A percentile compares a stretch with the other conserved stretches of the same genome.
Evolutionary conservation across 78 protist genomes (phyloP).

Genomic region (Polysphondylium violaceum): DNA sequence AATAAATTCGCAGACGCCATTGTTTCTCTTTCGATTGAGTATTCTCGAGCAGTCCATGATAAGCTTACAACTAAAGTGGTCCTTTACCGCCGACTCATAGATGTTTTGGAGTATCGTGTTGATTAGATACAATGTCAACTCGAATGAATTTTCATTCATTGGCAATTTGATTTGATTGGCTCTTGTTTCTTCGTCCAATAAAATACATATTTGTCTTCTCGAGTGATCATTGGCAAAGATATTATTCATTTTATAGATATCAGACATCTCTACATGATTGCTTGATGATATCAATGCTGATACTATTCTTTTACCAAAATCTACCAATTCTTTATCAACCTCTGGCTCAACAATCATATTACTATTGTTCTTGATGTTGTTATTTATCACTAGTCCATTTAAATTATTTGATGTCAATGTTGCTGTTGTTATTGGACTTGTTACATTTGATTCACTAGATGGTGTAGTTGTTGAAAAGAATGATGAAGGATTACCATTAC

Average conservation of each 20-base stretch:
- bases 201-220: conserved; percentile 53
- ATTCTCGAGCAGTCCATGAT: conserved; percentile 67
- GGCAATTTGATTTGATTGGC: conserved; percentile 67
- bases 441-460: not conserved
- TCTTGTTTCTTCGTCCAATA: conserved; percentile 58
- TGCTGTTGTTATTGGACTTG: no score
- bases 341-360: conserved; percentile 2
- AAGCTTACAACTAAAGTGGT: conserved; percentile 56
- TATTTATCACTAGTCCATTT: no score
- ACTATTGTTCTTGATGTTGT: not conserved
- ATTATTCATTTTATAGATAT: conserved; percentile 64
- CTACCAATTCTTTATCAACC: conserved; percentile 48
- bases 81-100: conserved; percentile 38
- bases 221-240: conserved; percentile 32
- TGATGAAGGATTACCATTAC: not conserved
- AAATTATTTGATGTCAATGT: no score
- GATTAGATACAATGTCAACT: conserved; percentile 44
- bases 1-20: conserved; percentile 61
- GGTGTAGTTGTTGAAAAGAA: not conserved
- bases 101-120: conserved; percentile 52
- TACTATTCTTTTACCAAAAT: conserved; percentile 69
- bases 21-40: conserved; percentile 43
- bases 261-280: conserved; percentile 75
- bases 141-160: conserved; percentile 76
- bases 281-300: conserved; percentile 69